These are phyloP conservation scores for Vitis rupestris DNA, from an alignment of 164 flowering plant genomes.

Conservation along the genomic window DNA sequence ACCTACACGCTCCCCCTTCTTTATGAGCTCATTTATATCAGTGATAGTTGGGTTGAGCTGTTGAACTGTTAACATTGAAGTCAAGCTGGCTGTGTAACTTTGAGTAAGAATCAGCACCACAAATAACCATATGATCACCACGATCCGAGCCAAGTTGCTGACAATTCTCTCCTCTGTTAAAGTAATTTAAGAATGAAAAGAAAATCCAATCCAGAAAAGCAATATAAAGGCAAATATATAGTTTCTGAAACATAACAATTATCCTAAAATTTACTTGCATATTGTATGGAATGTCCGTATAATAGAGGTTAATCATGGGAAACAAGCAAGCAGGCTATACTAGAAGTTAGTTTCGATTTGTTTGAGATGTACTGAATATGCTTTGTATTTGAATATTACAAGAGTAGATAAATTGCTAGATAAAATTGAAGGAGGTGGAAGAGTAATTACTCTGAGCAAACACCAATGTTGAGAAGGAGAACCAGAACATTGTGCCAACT, in stretches of 20 bases:
- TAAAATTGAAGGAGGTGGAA: not conserved
- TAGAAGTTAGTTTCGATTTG: not conserved
- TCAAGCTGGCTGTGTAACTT: constrained; percentile 57
- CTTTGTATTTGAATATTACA: too few relatives aligned
- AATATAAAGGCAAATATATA: not conserved
- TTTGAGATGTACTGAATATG: too few relatives aligned
- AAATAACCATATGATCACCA: constrained; percentile 51
- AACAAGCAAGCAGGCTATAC: too few relatives aligned
- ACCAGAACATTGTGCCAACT: constrained; percentile 27
- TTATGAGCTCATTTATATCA: constrained; percentile 30
- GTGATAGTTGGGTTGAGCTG: constrained; percentile 38
- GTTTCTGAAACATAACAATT: too few relatives aligned
- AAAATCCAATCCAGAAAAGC: not conserved
- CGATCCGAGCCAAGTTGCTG: constrained; percentile 39
- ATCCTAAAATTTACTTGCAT: too few relatives aligned
- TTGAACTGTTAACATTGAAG: constrained; percentile 50
- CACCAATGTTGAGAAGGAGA: constrained; percentile 33
- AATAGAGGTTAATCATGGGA: too few relatives aligned
- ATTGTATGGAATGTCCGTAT: too few relatives aligned
- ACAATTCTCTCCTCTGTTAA: constrained; percentile 41
- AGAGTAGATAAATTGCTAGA: too few relatives aligned
- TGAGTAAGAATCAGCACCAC: constrained; percentile 42
- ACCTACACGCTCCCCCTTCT: constrained; percentile 36
- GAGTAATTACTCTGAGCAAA: constrained; percentile 24
- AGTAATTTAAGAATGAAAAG: too few relatives aligned